Percentiles rank a stretch among this genome's conserved stretches.
These are phyloP conservation scores for Boletus speciosus DNA, from an alignment of 768 basidiomycete genomes.

Conservation along the genomic window DNA sequence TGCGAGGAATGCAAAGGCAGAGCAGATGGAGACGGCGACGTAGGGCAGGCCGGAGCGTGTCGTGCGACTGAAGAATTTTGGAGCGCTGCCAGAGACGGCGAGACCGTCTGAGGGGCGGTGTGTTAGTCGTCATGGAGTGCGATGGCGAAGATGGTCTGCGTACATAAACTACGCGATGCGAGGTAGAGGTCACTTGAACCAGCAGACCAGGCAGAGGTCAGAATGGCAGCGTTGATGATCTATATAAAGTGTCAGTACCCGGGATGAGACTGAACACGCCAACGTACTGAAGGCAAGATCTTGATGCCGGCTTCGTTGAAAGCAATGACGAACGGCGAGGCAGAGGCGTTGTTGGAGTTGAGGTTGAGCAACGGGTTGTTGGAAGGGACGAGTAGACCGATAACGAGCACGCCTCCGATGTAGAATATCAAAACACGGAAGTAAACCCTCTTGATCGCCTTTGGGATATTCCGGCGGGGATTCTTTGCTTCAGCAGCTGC, in stretches of 20 bases:
- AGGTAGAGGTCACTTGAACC: conserved; percentile 40
- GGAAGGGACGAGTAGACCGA: conserved; percentile 49
- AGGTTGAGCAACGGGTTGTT: conserved; percentile 41
- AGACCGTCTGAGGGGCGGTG: conserved; percentile 46
- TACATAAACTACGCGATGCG: conserved; percentile 38
- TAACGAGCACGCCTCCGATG: conserved; percentile 41
- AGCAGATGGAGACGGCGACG: conserved; percentile 32
- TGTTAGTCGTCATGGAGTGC: background rate
- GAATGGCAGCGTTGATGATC: conserved; percentile 39
- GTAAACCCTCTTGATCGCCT: conserved; percentile 44
- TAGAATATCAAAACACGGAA: conserved; percentile 38
- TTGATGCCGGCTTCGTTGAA: conserved; percentile 55
- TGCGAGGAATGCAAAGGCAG: conserved; percentile 35
- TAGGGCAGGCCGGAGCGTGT: conserved; percentile 42
- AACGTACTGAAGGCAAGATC: conserved; percentile 45
- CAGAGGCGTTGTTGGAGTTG: conserved; percentile 38
- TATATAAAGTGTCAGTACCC: background rate
- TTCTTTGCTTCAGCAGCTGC: conserved; percentile 51
- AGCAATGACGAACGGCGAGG: conserved; percentile 58
- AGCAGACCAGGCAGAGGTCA: conserved; percentile 45
- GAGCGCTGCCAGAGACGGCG: conserved; percentile 50
- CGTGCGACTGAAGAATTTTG: conserved; percentile 46
- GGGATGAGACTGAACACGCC: too few species aligned
- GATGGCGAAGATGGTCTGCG: background rate
- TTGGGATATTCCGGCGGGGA: conserved; percentile 43